phyloP scores from a whole-genome alignment of 23 red algal species.

The Gracilaria gracilis region DNA sequence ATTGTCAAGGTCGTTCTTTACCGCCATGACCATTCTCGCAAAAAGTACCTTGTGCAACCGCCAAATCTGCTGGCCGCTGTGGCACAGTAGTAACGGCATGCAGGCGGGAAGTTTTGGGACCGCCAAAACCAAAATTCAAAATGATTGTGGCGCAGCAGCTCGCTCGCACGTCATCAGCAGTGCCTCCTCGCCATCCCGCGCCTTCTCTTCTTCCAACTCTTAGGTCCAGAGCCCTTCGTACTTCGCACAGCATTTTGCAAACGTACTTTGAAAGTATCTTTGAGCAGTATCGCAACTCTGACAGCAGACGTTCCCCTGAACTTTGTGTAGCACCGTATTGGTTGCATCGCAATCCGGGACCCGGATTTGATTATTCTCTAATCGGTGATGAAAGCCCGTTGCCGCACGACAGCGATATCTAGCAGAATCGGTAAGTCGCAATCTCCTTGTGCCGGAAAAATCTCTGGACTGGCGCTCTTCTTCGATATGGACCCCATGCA shows the following conservation, averaged over 20 bases:
- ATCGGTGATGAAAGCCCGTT: conserved; percentile 18
- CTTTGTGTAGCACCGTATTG: not conserved
- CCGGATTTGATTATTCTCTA: not conserved
- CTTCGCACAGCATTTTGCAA: too few species aligned
- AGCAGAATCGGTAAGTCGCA: not conserved
- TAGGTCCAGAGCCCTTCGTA: too few species aligned
- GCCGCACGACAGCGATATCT: not conserved
- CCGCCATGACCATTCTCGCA: not conserved
- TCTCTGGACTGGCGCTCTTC: not conserved
- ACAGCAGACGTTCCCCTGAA: not conserved
- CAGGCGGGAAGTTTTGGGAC: not conserved
- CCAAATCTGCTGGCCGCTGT: conserved; percentile 6
- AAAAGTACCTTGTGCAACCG: too few species aligned
- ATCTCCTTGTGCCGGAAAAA: not conserved
- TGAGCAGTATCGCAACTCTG: too few species aligned
- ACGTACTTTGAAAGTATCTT: too few species aligned
- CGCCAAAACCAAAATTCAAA: not conserved
- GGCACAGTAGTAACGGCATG: not conserved
- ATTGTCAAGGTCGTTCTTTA: not conserved
- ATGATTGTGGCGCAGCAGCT: not conserved
- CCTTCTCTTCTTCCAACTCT: not conserved
- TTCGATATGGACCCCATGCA: not conserved
- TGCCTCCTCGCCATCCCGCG: not conserved
- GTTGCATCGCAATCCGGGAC: not conserved
- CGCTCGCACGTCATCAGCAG: not conserved